These are phyloP conservation scores for Pichia occidentalis DNA, from an alignment of 805 yeast genomes.

Conservation along the genomic window DNA sequence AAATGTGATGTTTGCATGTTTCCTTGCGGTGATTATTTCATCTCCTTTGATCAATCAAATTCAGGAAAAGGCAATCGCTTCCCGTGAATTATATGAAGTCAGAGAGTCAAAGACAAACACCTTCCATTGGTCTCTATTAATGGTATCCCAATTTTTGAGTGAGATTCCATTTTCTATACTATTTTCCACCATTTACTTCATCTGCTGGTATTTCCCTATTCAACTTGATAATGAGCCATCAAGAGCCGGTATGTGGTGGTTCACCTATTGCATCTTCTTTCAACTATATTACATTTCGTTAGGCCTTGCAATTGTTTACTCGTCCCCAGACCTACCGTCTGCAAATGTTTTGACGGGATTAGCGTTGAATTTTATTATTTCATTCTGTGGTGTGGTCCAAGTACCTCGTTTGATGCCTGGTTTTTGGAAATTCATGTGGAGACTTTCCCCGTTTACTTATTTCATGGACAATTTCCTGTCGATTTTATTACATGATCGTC, in stretches of 20 bases:
- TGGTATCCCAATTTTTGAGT: conserved; percentile 47
- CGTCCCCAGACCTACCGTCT: conserved; percentile 57
- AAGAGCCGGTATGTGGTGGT: conserved; percentile 44
- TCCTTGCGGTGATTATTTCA: conserved; percentile 49
- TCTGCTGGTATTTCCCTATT: conserved; percentile 33
- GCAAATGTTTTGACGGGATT: conserved; percentile 56
- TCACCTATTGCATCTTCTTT: conserved; percentile 31
- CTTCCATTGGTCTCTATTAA: conserved; percentile 59
- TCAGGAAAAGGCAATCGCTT: conserved; percentile 48
- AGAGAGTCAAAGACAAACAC: conserved; percentile 67
- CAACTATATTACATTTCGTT: conserved; percentile 42
- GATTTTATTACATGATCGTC: conserved; percentile 41
- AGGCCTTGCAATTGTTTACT: conserved; percentile 47
- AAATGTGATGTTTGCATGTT: conserved; percentile 46
- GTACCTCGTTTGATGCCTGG: conserved; percentile 51
- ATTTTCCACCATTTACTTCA: conserved; percentile 42
- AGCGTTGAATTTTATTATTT: conserved; percentile 48
- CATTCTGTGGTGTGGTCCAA: conserved; percentile 67
- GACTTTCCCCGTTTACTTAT: conserved; percentile 65
- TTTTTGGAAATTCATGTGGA: too few relatives aligned
- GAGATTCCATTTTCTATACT: conserved; percentile 57
- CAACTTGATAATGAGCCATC: conserved; percentile 29
- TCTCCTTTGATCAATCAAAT: conserved; percentile 58
- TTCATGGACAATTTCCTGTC: conserved; percentile 50
- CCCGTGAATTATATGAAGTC: conserved; percentile 62